Evolutionary conservation across 768 basidiomycete genomes (phyloP).

Genomic region (Lactarius sp.): DNA sequence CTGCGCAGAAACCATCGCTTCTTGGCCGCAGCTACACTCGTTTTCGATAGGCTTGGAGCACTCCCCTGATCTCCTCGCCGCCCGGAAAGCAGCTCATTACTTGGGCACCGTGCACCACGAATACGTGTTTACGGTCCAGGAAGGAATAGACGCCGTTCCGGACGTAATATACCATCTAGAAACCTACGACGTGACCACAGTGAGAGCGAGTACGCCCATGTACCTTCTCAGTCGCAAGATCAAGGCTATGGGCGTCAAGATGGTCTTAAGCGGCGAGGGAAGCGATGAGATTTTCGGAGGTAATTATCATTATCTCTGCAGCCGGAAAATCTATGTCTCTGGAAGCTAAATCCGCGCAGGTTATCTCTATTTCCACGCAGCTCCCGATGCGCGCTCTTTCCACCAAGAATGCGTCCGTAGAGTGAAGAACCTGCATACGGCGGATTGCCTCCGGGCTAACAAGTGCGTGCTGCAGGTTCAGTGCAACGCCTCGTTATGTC

Average conservation of each 20-base stretch:
- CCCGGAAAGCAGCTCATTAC: conserved; percentile 87
- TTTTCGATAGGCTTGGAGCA: conserved; percentile 94
- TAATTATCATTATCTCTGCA: conserved; percentile 32
- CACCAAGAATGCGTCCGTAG: conserved; percentile 93
- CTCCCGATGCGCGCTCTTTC: conserved; percentile 82
- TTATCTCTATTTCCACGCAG: conserved; percentile 99
- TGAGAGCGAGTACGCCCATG: conserved; percentile 97
- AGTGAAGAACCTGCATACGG: conserved; percentile 95
- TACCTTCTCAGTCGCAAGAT: conserved; percentile 97
- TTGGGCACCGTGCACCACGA: conserved; percentile 96
- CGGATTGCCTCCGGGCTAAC: conserved; percentile 97
- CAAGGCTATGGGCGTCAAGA: conserved; percentile 99
- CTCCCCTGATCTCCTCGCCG: conserved; percentile 93
- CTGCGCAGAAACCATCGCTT: conserved; percentile 58
- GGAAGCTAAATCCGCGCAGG: conserved; percentile 42
- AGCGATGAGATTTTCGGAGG: conserved; percentile 98
- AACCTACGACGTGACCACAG: conserved; percentile 98
- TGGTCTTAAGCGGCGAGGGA: conserved; percentile 97
- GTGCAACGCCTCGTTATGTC: neutral
- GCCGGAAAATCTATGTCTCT: conserved; percentile 7
- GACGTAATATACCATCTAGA: conserved; percentile 98
- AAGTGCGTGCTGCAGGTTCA: conserved; percentile 53
- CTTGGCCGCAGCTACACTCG: conserved; percentile 96
- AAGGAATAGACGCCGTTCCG: conserved; percentile 93
- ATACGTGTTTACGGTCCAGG: conserved; percentile 96